Base-by-base conservation (phyloP, 371 early-diverging fungal genomes). In the Apophysomyces ossiformis region DNA sequence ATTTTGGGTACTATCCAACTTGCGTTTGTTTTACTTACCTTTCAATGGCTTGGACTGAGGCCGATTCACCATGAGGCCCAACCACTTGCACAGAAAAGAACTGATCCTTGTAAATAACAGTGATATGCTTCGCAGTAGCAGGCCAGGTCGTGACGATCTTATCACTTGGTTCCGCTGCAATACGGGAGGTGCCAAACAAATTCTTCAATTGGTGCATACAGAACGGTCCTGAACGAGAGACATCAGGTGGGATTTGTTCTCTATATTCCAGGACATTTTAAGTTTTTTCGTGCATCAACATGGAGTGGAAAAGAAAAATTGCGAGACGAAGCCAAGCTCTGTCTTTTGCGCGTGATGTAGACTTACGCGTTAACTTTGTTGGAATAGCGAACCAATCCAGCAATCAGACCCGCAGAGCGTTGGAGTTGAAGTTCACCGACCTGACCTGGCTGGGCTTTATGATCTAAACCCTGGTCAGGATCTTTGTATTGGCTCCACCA, bases 121-220 rank as follows among this genome's bases (percentile, higher is more conserved):
- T 84, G 59, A 97, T 89, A 72, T 96, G 96, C 60, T 84, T 82
- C 18, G 90, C 85, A 3, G 84, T 85, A 15, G 91, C 75, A 9
- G 94, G 94, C 77, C 85, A 92, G 45, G 85, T 77, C 37, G 85
- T 84, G 0, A 91, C 87, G 37, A 93, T 76, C 36, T 79, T 68
- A 70, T 96, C 97, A 47, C 88, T 73, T 0, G 82, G 87, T 26
- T 81, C 47, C 12, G 87, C 83, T 16, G 96, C 90, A 58, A 93
- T 86, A 37, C 97, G 86, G 37, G 87, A 85, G 1, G 91, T 85
- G n/a, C 95, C 93, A 79, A 96, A 95, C 74, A 94, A 85, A 39
- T 85, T 82, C 64, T 87, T 87, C 73, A 91, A 89, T 78, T 97
- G 96, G 77, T 96, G 86, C 97, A 97, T 96, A 75, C 95, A 94